Base-by-base conservation (phyloP, 768 basidiomycete genomes). In the Filobasidium wieringae region DNA sequence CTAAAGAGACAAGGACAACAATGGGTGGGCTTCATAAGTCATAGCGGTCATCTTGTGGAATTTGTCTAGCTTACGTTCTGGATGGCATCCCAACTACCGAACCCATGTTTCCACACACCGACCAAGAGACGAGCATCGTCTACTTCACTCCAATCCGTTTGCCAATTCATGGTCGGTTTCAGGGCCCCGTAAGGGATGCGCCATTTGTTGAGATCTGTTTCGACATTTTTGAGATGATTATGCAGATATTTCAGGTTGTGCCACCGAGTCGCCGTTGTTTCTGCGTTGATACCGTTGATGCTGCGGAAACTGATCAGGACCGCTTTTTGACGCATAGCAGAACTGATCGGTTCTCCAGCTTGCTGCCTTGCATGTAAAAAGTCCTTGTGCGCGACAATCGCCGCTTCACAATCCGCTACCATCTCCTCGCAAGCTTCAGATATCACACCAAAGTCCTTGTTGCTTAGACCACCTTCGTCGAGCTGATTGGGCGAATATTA, bases 61-160 rank as follows among this genome's bases (percentile, higher is more conserved):
- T 39, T 9, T 12, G 24, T 37, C 22, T 3, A 2, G 61, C 69
- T 49, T 34, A 71, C 71, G 47, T 58, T 88, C 56, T 83, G 81
- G 79, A 97, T 97, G 26, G 81, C 80, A 69, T 97, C 95, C 95
- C 95, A 99, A 68, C 86, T 88, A 14, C 92, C 93, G 70, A 97
- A 93, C 19, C 95, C 95, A 65, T 97, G 86, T 19, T 85, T 68
- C 78, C 80, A 96, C 9, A 95, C 89, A 33, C 95, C 95, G 47
- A 96, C 85, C 34, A 99, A 81, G 17, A 99, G 79, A 83, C 91
- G 88, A 3, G 92, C 84, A 72, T 99, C 95, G 64, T 97, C 91
- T 61, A 83, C 81, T 31, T 85, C 82, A 17, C 83, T 84, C 95
- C 95, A 99, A 45, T 88, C 84, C 58, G 92, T 90, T 36, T 88